These are phyloP conservation scores for Phytomonas francai DNA, from an alignment of 208 protist species.

Conservation along the genomic window DNA sequence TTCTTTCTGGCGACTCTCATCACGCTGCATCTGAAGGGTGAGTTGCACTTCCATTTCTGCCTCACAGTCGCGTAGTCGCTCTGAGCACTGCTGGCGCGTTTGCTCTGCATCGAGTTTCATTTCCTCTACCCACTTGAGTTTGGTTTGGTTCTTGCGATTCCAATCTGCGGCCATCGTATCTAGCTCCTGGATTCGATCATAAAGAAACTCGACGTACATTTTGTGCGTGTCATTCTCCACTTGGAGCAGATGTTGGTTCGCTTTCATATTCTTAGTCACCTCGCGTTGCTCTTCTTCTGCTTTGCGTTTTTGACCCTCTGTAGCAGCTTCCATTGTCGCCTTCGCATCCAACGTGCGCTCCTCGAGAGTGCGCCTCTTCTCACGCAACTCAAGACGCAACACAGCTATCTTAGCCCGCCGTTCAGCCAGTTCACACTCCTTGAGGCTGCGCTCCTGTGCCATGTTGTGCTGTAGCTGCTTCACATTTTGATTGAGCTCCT, in stretches of 20 bases:
- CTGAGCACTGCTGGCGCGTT: slow-evolving; percentile 62
- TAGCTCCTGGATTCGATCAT: slow-evolving; percentile 52
- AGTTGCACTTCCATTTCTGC: slow-evolving; percentile 40
- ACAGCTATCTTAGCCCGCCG: slow-evolving; percentile 44
- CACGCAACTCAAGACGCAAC: slow-evolving; percentile 57
- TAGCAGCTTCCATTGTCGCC: slow-evolving; percentile 45
- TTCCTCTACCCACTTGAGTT: slow-evolving; percentile 69
- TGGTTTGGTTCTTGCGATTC: slow-evolving; percentile 68
- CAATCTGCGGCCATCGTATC: slow-evolving; percentile 65
- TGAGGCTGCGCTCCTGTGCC: slow-evolving; percentile 51
- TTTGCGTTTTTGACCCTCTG: slow-evolving; percentile 56
- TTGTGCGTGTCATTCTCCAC: slow-evolving; percentile 46
- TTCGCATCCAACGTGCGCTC: slow-evolving; percentile 67
- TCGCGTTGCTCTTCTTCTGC: slow-evolving; percentile 36
- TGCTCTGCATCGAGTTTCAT: slow-evolving; percentile 78
- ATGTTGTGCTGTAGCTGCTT: slow-evolving; percentile 88
- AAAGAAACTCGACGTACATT: slow-evolving; percentile 63
- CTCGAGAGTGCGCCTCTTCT: slow-evolving; percentile 54
- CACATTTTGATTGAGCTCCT: slow-evolving; percentile 89
- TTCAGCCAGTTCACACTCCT: slow-evolving; percentile 77
- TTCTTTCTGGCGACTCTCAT: slow-evolving; percentile 22
- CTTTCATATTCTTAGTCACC: slow-evolving; percentile 28
- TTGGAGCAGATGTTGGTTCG: slow-evolving; percentile 24
- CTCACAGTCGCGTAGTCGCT: slow-evolving; percentile 51
- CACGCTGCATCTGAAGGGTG: slow-evolving; percentile 43